These are phyloP conservation scores for Kuraishia cidri DNA, from an alignment of 805 yeast species.

Conservation along the genomic window DNA sequence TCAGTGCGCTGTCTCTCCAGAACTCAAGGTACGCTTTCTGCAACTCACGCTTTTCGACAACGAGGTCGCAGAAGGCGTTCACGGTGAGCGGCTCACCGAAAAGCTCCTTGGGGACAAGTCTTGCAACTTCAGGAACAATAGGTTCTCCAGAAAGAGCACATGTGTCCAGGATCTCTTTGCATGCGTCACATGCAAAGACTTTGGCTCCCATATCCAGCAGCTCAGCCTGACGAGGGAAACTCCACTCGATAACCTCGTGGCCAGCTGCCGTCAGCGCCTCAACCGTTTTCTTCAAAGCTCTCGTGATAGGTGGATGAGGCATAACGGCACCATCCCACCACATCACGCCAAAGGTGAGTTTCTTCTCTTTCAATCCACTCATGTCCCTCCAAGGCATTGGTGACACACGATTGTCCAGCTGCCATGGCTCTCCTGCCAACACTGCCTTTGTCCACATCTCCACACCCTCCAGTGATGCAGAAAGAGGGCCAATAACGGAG, in stretches of 20 bases:
- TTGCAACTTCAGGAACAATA: slow-evolving; percentile 14
- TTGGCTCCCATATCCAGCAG: slow-evolving; percentile 19
- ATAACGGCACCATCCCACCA: slow-evolving; percentile 32
- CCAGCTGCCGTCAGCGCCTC: slow-evolving; percentile 28
- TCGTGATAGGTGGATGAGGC: slow-evolving; percentile 48
- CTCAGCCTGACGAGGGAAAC: slow-evolving; percentile 25
- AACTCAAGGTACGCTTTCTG: slow-evolving; percentile 26
- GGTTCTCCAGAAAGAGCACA: slow-evolving; percentile 20
- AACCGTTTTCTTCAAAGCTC: slow-evolving; percentile 27
- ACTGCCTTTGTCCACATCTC: slow-evolving; percentile 18
- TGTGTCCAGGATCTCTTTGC: slow-evolving; percentile 13
- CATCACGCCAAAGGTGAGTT: slow-evolving; percentile 31
- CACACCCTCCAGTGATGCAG: slow-evolving; percentile 25
- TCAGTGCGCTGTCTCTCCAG: slow-evolving; percentile 23
- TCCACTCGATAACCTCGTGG: slow-evolving; percentile 42
- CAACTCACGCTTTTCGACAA: slow-evolving; percentile 20
- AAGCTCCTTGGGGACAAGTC: no score
- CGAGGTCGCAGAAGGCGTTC: slow-evolving; percentile 30
- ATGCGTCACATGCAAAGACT: slow-evolving; percentile 38
- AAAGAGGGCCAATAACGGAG: slow-evolving; percentile 39
- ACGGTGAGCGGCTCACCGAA: slow-evolving; percentile 4
- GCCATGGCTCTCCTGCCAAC: slow-evolving; percentile 29
- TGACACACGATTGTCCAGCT: slow-evolving; percentile 27
- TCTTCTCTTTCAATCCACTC: slow-evolving; percentile 17
- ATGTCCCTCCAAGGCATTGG: slow-evolving; percentile 32